Base-by-base conservation (phyloP, 441 rosid genomes). In the Kokia cookei region DNA sequence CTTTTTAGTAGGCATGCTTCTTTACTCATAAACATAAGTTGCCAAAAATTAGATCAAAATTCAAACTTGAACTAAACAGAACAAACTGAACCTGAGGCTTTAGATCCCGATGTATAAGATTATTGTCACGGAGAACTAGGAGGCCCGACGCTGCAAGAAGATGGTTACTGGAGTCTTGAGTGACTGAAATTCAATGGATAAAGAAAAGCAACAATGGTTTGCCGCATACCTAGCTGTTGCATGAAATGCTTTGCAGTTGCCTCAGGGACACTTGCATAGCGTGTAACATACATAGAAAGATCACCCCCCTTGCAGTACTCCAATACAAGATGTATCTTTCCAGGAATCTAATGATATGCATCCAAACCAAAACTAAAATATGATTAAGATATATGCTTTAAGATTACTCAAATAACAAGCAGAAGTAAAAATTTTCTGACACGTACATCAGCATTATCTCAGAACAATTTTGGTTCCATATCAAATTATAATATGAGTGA, bases 231-330 rank as follows among this genome's bases (percentile, higher is more conserved):
- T 64, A 96, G 82, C 87, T 96, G 99, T 83, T 84, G 92, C 99
- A 96, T 91, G 82, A 91, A 96, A 82, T 92, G 91, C 84, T 92
- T 91, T 70, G 98, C 98, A 74, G 80, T 87, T 67, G 80, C 87
- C 85, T 93, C 99, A 7, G 88, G 87, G 27, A 90, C 88, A 76
- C 82, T 84, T 78, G 93, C 97, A 17, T 87, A 86, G 4, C 87
- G 89, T 70, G 91, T 89, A 66, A 96, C 89, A 77, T 89, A 91
- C 94, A 86, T 78, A 48, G 96, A 96, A 45, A 96, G 85, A 88
- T 96, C 99, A 65, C 98, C 98, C 5, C 98, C 99, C 81, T 81
- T 89, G 83, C 99, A 96, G 70, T 85, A 93, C 82, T 96, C 99
- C 86, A 96, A 77, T 53, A 96, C 93, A 76, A 96, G 78, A 78